phyloP scores from a whole-genome alignment of 306 rosid species.

The Trifolium dubium region DNA sequence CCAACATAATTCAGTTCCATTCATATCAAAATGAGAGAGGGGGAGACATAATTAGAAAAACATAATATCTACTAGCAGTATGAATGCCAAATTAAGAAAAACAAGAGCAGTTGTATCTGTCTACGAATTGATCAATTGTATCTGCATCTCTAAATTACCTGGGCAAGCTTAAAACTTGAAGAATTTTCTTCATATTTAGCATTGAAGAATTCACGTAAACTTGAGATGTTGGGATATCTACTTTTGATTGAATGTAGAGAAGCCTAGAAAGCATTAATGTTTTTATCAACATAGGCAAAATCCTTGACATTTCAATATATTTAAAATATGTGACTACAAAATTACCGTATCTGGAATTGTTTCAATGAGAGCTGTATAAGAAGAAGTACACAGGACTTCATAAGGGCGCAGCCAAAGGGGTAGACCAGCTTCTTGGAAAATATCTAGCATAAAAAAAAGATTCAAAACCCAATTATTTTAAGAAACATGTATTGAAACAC shows the following conservation, averaged over 20 bases:
- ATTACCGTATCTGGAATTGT: slow-evolving; percentile 98
- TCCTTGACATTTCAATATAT: slow-evolving; percentile 36
- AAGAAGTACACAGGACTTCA: slow-evolving; percentile 94
- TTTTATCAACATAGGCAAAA: slow-evolving; percentile 15
- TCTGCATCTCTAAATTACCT: slow-evolving; percentile 62
- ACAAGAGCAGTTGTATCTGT: neutral
- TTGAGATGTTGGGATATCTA: slow-evolving; percentile 77
- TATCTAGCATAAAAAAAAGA: slow-evolving; percentile 59
- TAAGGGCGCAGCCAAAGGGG: slow-evolving; percentile 99
- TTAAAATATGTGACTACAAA: slow-evolving; percentile 34
- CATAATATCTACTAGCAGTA: slow-evolving; percentile 14
- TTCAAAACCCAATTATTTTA: slow-evolving; percentile 50
- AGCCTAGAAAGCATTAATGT: slow-evolving; percentile 65
- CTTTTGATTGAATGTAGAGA: slow-evolving; percentile 97
- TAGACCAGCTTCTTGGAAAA: slow-evolving; percentile 99
- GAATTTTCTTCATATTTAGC: slow-evolving; percentile 93
- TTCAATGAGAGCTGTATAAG: slow-evolving; percentile 95
- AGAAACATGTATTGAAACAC: slow-evolving; percentile 41
- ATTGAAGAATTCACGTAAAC: slow-evolving; percentile 88
- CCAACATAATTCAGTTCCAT: no score
- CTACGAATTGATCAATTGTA: slow-evolving; percentile 13
- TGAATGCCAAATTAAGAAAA: slow-evolving; percentile 28
- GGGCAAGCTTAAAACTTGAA: slow-evolving; percentile 97
- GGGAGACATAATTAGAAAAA: slow-evolving; percentile 9
- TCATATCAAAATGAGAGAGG: slow-evolving; percentile 5